Evolutionary conservation across 1,284 basidiomycete species (phyloP), one percentile per base, ranked within the genome.

Genomic region (Cutaneotrichosporon sp.): DNA sequence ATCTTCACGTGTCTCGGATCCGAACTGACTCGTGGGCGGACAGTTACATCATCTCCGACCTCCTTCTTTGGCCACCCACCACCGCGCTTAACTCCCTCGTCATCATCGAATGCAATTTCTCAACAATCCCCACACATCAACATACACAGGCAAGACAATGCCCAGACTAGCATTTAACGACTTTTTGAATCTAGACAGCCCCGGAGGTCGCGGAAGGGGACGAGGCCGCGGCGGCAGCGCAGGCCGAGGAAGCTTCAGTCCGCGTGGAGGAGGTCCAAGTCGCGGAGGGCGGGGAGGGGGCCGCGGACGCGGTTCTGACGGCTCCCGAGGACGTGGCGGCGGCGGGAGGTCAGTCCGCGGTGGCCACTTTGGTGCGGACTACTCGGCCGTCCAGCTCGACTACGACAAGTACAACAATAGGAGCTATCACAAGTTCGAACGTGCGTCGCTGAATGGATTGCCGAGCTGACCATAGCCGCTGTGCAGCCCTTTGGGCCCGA

Each of bases 341-440:
- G 58, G 58, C 25, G 54, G 51, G 35, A 51, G 48, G 5, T 55
- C 37, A 14, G 24, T 50, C 9, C 47, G 57, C 17, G 54, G 59
- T 14, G 55, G 59, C 31, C 32, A 54, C 46, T 65, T 62, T 42
- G 64, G 62, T 25, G 58, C 67, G 14, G 70, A 74, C 54, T 75
- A 74, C 52, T 55, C 61, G 3, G 64, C 65, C 48, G 65, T 75
- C 26, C 52, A 57, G 2, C 67, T 75, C 49, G 65, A 73, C 54
- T 75, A 75, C 49, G 48, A 51, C 3, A 51, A 46, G 17, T 48
- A 73, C 41, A 72, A 71, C 47, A 60, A 44, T 6, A 61, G 66
- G 59, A 62, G 50, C 14, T 74, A 74, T 53, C 60, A 24, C 67
- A 65, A 31, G 49, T 55, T 70, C 49, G 66, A 67, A 33, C 64